Conservation (phyloP, 179 eudicot genomes). For the Vitellaria paradoxa region DNA sequence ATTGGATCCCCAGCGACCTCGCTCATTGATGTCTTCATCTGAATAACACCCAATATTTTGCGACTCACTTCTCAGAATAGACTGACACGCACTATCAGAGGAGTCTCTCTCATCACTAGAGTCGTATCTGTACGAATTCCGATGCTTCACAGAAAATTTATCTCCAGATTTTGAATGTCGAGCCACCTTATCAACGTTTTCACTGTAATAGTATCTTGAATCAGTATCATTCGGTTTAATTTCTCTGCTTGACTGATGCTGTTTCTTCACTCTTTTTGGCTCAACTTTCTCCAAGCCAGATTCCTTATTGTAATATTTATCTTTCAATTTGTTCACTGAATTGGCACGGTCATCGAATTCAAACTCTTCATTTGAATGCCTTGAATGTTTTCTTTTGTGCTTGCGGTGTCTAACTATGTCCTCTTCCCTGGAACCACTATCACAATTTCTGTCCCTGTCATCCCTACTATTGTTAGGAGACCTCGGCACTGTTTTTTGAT, state of each 20-base stretch:
- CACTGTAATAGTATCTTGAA: background rate
- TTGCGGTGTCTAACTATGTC: background rate
- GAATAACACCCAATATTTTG: background rate
- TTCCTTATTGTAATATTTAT: slow-evolving; percentile 3
- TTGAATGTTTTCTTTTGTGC: slow-evolving; percentile 13
- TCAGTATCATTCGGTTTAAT: slow-evolving; percentile 1
- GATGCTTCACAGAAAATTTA: background rate
- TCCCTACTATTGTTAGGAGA: slow-evolving; percentile 17
- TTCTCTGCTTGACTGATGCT: background rate
- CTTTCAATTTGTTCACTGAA: background rate
- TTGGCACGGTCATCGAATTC: slow-evolving; percentile 3
- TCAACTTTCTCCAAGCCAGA: slow-evolving; percentile 9
- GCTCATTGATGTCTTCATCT: slow-evolving; percentile 13
- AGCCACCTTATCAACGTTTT: background rate
- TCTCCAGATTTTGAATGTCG: background rate
- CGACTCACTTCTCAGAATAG: slow-evolving; percentile 7
- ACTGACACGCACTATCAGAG: background rate
- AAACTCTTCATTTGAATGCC: slow-evolving; percentile 14
- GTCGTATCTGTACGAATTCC: background rate
- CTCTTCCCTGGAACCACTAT: slow-evolving; percentile 14
- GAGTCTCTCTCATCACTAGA: slow-evolving; percentile 6
- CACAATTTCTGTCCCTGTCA: background rate
- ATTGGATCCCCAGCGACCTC: slow-evolving; percentile 37
- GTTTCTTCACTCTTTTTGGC: slow-evolving; percentile 1
- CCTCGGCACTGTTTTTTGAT: slow-evolving; percentile 13